These are phyloP conservation scores for Candida germanica DNA, from an alignment of 805 yeast species.

Conservation along the genomic window DNA sequence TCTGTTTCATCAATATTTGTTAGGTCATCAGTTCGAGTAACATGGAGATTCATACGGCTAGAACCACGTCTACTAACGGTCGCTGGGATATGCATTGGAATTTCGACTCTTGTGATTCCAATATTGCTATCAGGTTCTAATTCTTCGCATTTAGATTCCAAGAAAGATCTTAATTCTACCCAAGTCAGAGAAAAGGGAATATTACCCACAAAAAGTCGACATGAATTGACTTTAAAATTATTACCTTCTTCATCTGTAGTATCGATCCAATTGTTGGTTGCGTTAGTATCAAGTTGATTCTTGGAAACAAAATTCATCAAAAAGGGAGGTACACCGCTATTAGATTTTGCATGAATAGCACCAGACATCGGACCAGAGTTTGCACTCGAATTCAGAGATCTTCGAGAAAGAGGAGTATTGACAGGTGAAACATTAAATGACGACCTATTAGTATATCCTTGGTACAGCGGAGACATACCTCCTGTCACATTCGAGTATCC, in stretches of 20 bases:
- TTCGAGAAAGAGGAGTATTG: neutral
- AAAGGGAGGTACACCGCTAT: constrained; percentile 23
- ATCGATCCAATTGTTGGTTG: constrained; percentile 13
- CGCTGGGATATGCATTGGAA: constrained; percentile 32
- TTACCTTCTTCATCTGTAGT: constrained; percentile 23
- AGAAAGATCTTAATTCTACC: constrained; percentile 29
- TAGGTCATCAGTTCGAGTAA: neutral
- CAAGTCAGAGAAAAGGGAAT: constrained; percentile 48
- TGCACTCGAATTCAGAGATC: neutral
- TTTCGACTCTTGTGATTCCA: constrained; percentile 35
- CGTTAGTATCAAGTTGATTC: constrained; percentile 1
- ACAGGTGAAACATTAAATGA: neutral
- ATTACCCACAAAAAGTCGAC: constrained; percentile 53
- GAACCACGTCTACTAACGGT: neutral
- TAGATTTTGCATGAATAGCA: constrained; percentile 1
- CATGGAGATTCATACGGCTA: neutral
- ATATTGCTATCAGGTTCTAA: constrained; percentile 25
- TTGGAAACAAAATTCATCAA: constrained; percentile 21
- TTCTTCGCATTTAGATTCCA: constrained; percentile 21
- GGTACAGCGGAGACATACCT: no score
- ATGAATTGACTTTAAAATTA: constrained; percentile 37
- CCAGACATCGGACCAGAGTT: constrained; percentile 1
- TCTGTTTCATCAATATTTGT: neutral
- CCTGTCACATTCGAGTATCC: no score
- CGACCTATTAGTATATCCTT: neutral